A percentile compares a stretch with the other conserved stretches of the same genome.
Evolutionary conservation across 306 rosid genomes (phyloP).

Genomic region (Acacia crassicarpa): DNA sequence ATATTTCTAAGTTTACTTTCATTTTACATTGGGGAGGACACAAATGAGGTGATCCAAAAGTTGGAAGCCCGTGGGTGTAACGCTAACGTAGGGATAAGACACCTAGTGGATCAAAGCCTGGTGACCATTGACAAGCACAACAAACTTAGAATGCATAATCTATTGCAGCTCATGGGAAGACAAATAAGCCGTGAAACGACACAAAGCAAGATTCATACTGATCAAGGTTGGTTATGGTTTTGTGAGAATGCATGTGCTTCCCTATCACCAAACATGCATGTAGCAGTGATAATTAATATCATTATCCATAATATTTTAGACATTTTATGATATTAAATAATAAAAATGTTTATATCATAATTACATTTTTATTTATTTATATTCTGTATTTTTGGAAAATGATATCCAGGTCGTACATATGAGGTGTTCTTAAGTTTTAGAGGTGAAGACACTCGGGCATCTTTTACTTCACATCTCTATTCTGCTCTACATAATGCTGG

Average conservation of each 20-base stretch:
- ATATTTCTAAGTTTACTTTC: no score
- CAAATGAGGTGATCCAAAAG: no score
- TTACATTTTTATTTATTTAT: no score
- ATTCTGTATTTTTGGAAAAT: no score
- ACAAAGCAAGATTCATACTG: neutral
- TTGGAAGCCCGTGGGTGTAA: no score
- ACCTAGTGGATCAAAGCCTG: no score
- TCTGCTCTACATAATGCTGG: neutral
- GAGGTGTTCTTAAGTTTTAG: neutral
- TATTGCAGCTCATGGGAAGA: no score
- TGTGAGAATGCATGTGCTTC: neutral
- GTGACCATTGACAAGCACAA: no score
- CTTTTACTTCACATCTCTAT: neutral
- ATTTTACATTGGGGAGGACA: no score
- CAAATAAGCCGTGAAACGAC: neutral
- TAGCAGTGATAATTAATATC: neutral
- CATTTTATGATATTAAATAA: neutral
- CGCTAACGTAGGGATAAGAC: no score
- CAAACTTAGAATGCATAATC: no score
- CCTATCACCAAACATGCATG: neutral
- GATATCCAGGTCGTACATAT: neutral
- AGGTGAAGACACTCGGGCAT: neutral
- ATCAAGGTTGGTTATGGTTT: neutral
- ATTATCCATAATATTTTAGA: neutral
- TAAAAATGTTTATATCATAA: no score